Evolutionary conservation across 2,329 filamentous ascomycete genomes (phyloP).

Genomic region (Ophiostoma himal-ulmi): DNA sequence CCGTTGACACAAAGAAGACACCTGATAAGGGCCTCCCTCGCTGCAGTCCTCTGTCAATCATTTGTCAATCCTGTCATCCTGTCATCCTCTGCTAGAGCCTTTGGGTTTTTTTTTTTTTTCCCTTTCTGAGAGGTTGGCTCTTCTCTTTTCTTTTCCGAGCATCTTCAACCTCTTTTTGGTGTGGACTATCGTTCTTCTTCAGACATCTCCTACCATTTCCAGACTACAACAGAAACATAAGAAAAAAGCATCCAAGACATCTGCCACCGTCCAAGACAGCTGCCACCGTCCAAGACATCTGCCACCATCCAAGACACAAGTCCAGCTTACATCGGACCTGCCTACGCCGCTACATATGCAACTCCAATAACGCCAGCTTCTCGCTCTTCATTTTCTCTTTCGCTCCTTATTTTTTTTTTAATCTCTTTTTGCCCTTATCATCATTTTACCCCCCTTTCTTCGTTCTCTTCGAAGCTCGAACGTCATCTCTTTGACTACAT

Average conservation of each 20-base stretch:
- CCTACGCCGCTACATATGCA: background rate
- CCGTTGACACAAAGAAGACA: background rate
- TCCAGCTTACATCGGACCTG: background rate
- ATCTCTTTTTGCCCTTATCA: background rate
- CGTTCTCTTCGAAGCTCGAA: background rate
- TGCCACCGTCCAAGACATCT: conserved; percentile 1
- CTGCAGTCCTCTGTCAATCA: background rate
- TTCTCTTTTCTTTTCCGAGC: background rate
- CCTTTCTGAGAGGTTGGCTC: too few relatives aligned
- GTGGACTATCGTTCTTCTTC: background rate
- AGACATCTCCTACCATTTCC: background rate
- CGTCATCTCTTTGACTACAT: background rate
- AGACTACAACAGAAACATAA: background rate
- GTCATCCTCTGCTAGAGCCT: too few relatives aligned
- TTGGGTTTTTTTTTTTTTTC: too few relatives aligned
- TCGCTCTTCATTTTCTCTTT: conserved; percentile 2
- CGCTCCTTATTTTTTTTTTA: background rate
- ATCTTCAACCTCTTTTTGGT: background rate
- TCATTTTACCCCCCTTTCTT: background rate
- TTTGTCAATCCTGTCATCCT: background rate
- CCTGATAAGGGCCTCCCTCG: conserved; percentile 5
- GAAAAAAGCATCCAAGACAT: background rate
- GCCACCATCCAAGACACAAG: background rate
- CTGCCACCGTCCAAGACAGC: background rate
- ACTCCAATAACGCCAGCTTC: background rate